Percentiles rank a stretch among this genome's conserved stretches.
phyloP scores from a whole-genome alignment of 2,329 filamentous ascomycete genomes.

The Dothiorella sarmentorum region DNA sequence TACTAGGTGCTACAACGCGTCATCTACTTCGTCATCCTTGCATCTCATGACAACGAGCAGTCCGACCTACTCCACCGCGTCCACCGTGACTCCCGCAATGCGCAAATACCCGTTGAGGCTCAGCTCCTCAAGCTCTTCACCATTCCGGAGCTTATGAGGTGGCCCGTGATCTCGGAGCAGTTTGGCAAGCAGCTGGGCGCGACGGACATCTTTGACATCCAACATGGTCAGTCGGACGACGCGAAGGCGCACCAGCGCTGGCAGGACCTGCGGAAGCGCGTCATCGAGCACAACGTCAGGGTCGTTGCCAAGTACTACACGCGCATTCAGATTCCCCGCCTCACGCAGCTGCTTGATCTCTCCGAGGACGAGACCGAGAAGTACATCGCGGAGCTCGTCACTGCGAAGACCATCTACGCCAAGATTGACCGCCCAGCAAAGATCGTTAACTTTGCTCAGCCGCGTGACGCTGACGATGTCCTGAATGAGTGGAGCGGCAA shows the following conservation, averaged over 20 bases:
- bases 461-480: conserved; percentile 89
- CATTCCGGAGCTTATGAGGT: conserved; percentile 94
- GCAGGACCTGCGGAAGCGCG: conserved; percentile 93
- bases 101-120: conserved; percentile 73
- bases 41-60: conserved; percentile 97
- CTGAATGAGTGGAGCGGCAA: conserved; percentile 98
- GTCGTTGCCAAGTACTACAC: conserved; percentile 99
- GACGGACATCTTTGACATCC: conserved; percentile 83
- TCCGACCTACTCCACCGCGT: conserved; percentile 95
- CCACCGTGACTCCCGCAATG: conserved; percentile 76
- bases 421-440: conserved; percentile 94
- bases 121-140: conserved; percentile 93
- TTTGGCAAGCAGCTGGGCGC: conserved; percentile 84
- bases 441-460: conserved; percentile 91
- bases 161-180: conserved; percentile 85
- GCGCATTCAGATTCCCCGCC: conserved; percentile 84
- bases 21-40: conserved; percentile 95
- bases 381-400: conserved; percentile 96
- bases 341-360: conserved; percentile 87
- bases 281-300: conserved; percentile 98
- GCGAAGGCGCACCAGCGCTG: conserved; percentile 81
- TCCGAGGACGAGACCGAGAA: conserved; percentile 96
- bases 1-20: conserved; percentile 81
- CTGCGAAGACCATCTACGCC: conserved; percentile 95
- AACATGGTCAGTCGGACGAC: conserved; percentile 62